Percentiles rank a stretch among this genome's conserved stretches.
These are phyloP conservation scores for Colletotrichum agaves DNA, from an alignment of 2,329 filamentous ascomycete species.

Conservation along the genomic window DNA sequence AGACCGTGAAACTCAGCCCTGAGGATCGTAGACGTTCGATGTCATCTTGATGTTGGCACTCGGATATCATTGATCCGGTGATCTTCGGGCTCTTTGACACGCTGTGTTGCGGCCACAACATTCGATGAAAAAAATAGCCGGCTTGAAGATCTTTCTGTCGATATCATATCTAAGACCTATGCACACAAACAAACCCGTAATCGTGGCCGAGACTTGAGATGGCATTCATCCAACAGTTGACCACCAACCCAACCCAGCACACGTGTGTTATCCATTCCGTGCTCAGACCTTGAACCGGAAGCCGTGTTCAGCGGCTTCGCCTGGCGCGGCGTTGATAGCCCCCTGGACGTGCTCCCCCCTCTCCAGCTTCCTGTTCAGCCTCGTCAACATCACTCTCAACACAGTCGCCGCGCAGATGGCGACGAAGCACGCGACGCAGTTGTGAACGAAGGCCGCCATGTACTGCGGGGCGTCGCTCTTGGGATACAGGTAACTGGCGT, in stretches of 20 bases:
- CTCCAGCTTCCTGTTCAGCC: slow-evolving; percentile 77
- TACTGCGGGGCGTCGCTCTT: slow-evolving; percentile 55
- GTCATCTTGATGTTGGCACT: neutral
- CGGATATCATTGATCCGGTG: neutral
- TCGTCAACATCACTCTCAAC: slow-evolving; percentile 70
- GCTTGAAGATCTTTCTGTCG: neutral
- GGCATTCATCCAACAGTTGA: neutral
- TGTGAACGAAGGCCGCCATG: slow-evolving; percentile 72
- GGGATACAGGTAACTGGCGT: slow-evolving; percentile 75
- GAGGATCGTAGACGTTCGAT: neutral
- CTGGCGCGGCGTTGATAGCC: slow-evolving; percentile 66
- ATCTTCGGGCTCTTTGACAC: neutral
- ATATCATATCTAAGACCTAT: neutral
- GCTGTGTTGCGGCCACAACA: neutral
- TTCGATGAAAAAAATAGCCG: neutral
- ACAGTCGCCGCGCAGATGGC: slow-evolving; percentile 72
- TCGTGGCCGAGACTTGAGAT: neutral
- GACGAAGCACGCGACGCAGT: slow-evolving; percentile 72
- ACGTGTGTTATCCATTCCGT: neutral
- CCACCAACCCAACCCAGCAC: neutral
- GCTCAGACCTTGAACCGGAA: slow-evolving; percentile 72
- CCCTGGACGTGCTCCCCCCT: slow-evolving; percentile 67
- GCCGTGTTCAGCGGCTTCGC: slow-evolving; percentile 66
- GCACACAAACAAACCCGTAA: neutral
- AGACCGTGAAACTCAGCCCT: neutral